phyloP scores from a whole-genome alignment of 306 rosid genomes.

The Arachis hypogaea region DNA sequence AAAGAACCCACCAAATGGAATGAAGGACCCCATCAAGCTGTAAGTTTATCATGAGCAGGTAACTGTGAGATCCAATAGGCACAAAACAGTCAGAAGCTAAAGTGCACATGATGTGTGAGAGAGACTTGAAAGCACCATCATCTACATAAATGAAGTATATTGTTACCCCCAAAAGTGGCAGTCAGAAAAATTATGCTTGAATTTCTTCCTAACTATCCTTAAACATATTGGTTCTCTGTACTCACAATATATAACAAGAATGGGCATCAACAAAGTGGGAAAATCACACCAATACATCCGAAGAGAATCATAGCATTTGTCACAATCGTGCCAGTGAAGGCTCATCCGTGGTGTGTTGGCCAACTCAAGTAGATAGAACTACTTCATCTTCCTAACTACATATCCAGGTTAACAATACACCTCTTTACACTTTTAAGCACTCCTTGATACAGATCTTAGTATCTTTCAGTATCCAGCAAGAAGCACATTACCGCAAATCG shows the following conservation, averaged over 20 bases:
- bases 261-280: not conserved
- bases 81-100: conserved; percentile 55
- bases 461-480: conserved; percentile 24
- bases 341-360: conserved; percentile 2
- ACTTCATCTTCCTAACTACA: not conserved
- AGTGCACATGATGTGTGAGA: conserved; percentile 35
- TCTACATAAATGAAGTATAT: conserved; percentile 23
- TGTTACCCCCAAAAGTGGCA: not conserved
- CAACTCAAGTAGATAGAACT: conserved; percentile 24
- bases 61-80: conserved; percentile 72
- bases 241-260: conserved; percentile 23
- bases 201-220: not conserved
- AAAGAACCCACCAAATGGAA: conserved; percentile 95
- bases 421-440: conserved; percentile 9
- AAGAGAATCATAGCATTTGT: conserved; percentile 1
- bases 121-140: conserved; percentile 30
- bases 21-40: conserved; percentile 97
- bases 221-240: conserved; percentile 6
- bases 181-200: not conserved
- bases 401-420: conserved; percentile 1
- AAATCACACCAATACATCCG: not conserved
- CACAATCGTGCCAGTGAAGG: conserved; percentile 14
- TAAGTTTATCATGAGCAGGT: conserved; percentile 74
- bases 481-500: conserved; percentile 5
- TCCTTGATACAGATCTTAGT: conserved; percentile 1